Conservation (phyloP, 805 yeast species). For the Zygosaccharomyces siamensis region DNA sequence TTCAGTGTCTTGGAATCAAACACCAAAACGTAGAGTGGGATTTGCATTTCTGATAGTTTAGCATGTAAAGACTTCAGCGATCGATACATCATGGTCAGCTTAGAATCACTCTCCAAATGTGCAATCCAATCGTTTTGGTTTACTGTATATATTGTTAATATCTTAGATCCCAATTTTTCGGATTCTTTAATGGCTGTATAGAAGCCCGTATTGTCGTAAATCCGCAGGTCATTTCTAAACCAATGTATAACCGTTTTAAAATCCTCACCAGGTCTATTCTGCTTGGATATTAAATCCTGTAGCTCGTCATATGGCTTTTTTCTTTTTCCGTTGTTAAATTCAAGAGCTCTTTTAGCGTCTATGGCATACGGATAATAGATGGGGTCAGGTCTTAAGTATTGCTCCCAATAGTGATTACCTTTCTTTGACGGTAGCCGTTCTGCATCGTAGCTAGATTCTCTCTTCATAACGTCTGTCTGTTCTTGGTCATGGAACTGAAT, state of each 20-base stretch:
- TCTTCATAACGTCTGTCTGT: not conserved
- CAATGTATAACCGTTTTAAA: constrained; percentile 38
- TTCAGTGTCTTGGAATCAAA: constrained; percentile 18
- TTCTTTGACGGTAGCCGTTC: not conserved
- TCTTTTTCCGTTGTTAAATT: constrained; percentile 18
- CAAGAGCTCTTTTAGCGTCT: constrained; percentile 17
- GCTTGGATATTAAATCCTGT: constrained; percentile 5
- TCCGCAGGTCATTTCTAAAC: constrained; percentile 45
- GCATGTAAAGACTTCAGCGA: constrained; percentile 33
- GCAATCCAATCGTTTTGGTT: constrained; percentile 40
- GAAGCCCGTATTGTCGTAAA: constrained; percentile 39
- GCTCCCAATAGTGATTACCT: constrained; percentile 13
- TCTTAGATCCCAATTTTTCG: constrained; percentile 12
- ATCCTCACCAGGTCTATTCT: not conserved
- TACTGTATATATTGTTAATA: constrained; percentile 41
- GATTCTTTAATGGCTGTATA: not conserved
- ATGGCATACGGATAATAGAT: constrained; percentile 20
- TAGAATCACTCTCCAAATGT: constrained; percentile 43
- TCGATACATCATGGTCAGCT: constrained; percentile 38
- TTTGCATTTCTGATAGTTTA: constrained; percentile 33
- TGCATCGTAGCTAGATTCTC: not conserved
- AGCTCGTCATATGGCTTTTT: constrained; percentile 17
- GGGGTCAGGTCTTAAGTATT: constrained; percentile 14
- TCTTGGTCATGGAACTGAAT: no score
- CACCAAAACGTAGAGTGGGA: constrained; percentile 35